A percentile compares a stretch with the other conserved stretches of the same genome.
Evolutionary conservation across 2,329 filamentous ascomycete species (phyloP).

Genomic region (Fusarium sp.): DNA sequence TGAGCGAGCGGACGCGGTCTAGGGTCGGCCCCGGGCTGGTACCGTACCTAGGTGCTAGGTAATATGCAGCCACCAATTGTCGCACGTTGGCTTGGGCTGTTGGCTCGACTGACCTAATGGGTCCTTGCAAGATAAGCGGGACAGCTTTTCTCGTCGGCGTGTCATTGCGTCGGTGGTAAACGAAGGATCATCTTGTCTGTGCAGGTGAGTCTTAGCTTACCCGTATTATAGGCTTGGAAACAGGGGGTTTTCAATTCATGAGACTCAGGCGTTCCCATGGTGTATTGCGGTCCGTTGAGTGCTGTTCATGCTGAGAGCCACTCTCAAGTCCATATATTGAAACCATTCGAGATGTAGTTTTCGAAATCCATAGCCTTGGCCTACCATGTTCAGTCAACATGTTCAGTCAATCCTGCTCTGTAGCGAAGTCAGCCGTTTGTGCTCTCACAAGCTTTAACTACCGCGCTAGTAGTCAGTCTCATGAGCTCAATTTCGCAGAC

Average conservation of each 20-base stretch:
- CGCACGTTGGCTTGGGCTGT: conserved; percentile 13
- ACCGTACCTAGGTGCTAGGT: conserved; percentile 24
- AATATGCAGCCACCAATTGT: conserved; percentile 40
- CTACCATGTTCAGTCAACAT: not conserved
- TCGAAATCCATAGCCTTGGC: not conserved
- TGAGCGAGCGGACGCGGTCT: conserved; percentile 35
- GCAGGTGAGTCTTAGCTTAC: conserved; percentile 22
- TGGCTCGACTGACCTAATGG: conserved; percentile 35
- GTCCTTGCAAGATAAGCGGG: conserved; percentile 41
- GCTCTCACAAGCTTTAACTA: conserved; percentile 32
- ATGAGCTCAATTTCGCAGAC: conserved; percentile 45
- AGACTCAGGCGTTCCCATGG: not conserved
- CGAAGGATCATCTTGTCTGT: conserved; percentile 28
- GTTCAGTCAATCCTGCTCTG: not conserved
- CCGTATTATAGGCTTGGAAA: conserved; percentile 13
- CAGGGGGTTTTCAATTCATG: conserved; percentile 9
- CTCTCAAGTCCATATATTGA: not conserved
- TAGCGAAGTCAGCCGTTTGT: not conserved
- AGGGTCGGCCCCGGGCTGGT: conserved; percentile 46
- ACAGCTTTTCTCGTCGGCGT: conserved; percentile 31
- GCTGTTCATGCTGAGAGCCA: not conserved
- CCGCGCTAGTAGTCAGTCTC: conserved; percentile 42
- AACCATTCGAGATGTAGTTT: not conserved
- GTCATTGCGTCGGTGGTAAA: conserved; percentile 38
- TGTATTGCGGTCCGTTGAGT: not conserved